These are phyloP conservation scores for Chimonanthus praecox DNA, from an alignment of 164 flowering plant genomes.

Conservation along the genomic window DNA sequence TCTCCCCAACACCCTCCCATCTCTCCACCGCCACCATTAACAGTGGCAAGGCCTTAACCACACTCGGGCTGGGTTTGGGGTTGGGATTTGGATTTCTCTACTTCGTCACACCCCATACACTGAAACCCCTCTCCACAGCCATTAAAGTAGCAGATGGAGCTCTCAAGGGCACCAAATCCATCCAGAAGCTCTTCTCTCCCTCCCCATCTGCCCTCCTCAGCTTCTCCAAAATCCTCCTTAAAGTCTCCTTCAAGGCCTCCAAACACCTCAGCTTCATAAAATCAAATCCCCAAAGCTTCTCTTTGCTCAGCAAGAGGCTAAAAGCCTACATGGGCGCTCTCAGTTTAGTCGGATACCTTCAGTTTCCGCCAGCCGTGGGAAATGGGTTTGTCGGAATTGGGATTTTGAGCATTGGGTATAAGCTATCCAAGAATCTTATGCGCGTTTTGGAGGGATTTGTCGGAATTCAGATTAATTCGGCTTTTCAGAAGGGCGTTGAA, in stretches of 20 bases:
- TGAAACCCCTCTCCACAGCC: constrained; percentile 11
- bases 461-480: constrained; percentile 11
- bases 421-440: constrained; percentile 11
- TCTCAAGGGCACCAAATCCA: constrained; percentile 9
- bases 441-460: constrained; percentile 15
- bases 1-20: neutral
- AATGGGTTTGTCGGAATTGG: constrained; percentile 9
- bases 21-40: neutral
- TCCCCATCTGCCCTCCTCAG: constrained; percentile 4
- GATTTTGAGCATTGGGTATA: constrained; percentile 12
- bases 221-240: constrained; percentile 9
- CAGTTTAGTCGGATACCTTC: constrained; percentile 11
- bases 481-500: constrained; percentile 5
- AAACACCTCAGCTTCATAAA: constrained; percentile 5
- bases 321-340: constrained; percentile 8
- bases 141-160: constrained; percentile 12
- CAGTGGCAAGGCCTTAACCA: neutral
- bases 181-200: constrained; percentile 6
- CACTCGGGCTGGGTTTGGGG: constrained; percentile 11
- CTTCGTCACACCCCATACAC: constrained; percentile 4
- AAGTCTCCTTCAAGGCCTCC: constrained; percentile 7
- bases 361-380: neutral
- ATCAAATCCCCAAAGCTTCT: neutral
- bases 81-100: constrained; percentile 4
- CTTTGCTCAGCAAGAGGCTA: neutral